Conservation (phyloP, 164 flowering plant genomes). For the Paratinospora sagittata region DNA sequence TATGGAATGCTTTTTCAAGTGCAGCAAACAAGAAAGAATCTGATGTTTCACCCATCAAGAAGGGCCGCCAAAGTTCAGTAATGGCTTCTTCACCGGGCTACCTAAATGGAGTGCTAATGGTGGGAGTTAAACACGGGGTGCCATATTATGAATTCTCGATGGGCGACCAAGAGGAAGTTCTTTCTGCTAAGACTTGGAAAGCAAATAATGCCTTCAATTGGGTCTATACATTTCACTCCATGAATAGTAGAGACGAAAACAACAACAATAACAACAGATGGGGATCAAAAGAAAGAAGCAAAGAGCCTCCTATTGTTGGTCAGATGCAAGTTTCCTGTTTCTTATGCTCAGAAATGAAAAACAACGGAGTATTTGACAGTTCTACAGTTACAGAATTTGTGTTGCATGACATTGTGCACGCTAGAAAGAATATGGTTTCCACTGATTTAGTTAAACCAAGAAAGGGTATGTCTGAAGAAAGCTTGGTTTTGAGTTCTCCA, state of each 20-base stretch:
- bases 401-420: constrained; percentile 58
- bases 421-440: constrained; percentile 31
- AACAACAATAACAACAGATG: constrained; percentile 44
- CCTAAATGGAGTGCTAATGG: constrained; percentile 59
- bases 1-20: constrained; percentile 40
- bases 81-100: constrained; percentile 56
- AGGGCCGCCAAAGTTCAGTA: constrained; percentile 19
- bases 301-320: constrained; percentile 54
- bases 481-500: constrained; percentile 14
- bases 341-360: constrained; percentile 47
- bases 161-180: constrained; percentile 48
- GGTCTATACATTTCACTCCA: constrained; percentile 80
- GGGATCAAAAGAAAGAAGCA: constrained; percentile 40
- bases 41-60: constrained; percentile 19
- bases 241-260: constrained; percentile 37
- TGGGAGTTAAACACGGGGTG: constrained; percentile 50
- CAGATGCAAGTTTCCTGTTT: constrained; percentile 84
- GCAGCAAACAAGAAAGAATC: constrained; percentile 16
- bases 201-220: constrained; percentile 49
- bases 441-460: constrained; percentile 20
- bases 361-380: constrained; percentile 35
- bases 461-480: constrained; percentile 17
- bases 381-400: constrained; percentile 80
- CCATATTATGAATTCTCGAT: constrained; percentile 64
- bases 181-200: constrained; percentile 68